phyloP scores from a whole-genome alignment of 73 alveolate genomes.

The Paramecium sexaurelia region DNA sequence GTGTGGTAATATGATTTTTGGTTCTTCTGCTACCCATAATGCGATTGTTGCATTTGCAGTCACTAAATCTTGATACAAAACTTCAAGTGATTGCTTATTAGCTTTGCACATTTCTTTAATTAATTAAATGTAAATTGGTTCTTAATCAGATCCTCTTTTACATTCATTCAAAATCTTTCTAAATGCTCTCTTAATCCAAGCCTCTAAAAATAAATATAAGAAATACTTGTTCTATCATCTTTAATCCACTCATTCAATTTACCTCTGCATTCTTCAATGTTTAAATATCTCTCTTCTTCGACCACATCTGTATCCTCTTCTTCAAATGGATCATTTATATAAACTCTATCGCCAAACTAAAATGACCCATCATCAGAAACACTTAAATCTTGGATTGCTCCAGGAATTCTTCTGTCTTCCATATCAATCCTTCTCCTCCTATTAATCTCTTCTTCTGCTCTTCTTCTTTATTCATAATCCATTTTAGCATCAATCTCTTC shows the following conservation, averaged over 20 bases:
- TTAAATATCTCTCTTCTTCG: slow-evolving; percentile 84
- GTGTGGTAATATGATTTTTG: slow-evolving; percentile 89
- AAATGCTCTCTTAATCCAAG: slow-evolving; percentile 21
- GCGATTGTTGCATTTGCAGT: slow-evolving; percentile 84
- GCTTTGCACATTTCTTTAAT: slow-evolving; percentile 94
- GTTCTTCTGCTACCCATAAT: slow-evolving; percentile 96
- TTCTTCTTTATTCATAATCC: slow-evolving; percentile 85
- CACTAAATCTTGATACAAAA: slow-evolving; percentile 81
- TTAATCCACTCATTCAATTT: slow-evolving; percentile 90
- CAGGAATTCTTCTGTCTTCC: slow-evolving; percentile 78
- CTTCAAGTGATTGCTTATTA: slow-evolving; percentile 92
- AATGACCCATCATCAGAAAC: slow-evolving; percentile 66
- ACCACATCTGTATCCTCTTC: slow-evolving; percentile 76
- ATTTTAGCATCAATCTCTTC: slow-evolving; percentile 81
- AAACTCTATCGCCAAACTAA: slow-evolving; percentile 44
- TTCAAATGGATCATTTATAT: slow-evolving; percentile 76
- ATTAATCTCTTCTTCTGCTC: slow-evolving; percentile 85
- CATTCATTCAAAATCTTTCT: not conserved
- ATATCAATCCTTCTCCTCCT: slow-evolving; percentile 74
- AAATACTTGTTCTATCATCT: slow-evolving; percentile 83
- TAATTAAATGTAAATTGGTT: slow-evolving; percentile 84
- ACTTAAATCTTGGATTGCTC: slow-evolving; percentile 87
- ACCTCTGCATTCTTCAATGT: slow-evolving; percentile 94
- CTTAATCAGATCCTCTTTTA: not conserved
- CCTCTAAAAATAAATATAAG: not conserved